Evolutionary conservation across 192 early-diverging fungal species (phyloP).

Genomic region (Backusella parvicylindrica): DNA sequence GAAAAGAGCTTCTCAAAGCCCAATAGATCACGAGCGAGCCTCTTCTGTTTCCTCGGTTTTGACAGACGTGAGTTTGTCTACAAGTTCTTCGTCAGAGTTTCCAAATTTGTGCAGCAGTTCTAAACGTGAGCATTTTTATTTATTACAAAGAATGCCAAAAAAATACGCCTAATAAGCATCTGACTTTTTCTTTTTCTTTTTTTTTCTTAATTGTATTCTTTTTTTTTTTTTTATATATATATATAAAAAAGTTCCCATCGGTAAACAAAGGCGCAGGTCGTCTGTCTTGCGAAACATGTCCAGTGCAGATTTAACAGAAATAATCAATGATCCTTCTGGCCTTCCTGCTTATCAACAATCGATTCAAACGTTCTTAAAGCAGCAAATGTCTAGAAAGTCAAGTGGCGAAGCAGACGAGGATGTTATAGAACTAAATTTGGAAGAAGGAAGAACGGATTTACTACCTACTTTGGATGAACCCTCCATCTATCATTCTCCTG

Average conservation of each 20-base stretch:
- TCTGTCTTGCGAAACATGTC: conserved; percentile 9
- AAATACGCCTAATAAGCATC: neutral
- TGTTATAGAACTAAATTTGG: conserved; percentile 8
- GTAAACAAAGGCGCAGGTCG: conserved; percentile 8
- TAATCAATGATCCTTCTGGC: neutral
- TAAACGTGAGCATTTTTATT: conserved; percentile 14
- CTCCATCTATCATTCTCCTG: conserved; percentile 7
- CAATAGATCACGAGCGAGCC: conserved; percentile 11
- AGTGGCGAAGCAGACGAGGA: conserved; percentile 7
- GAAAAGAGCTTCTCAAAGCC: neutral
- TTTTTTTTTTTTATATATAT: neutral
- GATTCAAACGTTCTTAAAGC: conserved; percentile 5
- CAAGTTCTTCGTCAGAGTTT: neutral
- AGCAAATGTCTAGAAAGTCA: conserved; percentile 1
- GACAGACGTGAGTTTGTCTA: conserved; percentile 15
- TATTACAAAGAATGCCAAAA: conserved; percentile 5
- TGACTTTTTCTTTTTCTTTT: neutral
- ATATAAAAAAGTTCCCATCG: neutral
- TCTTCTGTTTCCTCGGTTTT: conserved; percentile 28
- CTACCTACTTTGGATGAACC: neutral
- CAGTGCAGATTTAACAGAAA: conserved; percentile 4
- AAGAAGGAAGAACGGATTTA: conserved; percentile 7
- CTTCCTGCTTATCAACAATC: conserved; percentile 6
- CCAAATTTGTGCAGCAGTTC: conserved; percentile 5
- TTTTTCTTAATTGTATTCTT: neutral